Percentiles rank a stretch among this genome's conserved stretches.
Conservation (phyloP, 2,329 filamentous ascomycete species). For the Pezizomycotina sp. region DNA sequence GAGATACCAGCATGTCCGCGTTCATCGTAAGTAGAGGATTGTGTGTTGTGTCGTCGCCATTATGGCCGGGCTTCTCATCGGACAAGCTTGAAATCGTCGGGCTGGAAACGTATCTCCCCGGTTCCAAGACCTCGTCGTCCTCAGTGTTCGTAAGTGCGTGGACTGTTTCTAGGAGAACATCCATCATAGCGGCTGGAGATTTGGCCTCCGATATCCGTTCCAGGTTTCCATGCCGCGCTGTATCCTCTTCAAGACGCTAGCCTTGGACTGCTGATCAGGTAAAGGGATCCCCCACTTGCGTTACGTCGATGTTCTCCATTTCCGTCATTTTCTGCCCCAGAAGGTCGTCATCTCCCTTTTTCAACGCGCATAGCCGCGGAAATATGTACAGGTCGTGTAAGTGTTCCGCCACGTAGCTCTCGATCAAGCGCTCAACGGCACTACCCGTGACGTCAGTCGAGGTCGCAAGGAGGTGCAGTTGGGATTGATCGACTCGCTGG, state of each 20-base stretch:
- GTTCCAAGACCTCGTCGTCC: slow-evolving; percentile 30
- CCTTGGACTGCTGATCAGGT: slow-evolving; percentile 56
- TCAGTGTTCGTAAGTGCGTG: slow-evolving; percentile 59
- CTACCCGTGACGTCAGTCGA: slow-evolving; percentile 89
- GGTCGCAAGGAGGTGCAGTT: slow-evolving; percentile 75
- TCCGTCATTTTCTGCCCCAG: slow-evolving; percentile 78
- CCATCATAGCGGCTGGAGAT: slow-evolving; percentile 79
- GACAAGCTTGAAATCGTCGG: no score
- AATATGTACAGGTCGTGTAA: slow-evolving; percentile 74
- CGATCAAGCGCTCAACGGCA: slow-evolving; percentile 81
- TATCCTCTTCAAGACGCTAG: slow-evolving; percentile 61
- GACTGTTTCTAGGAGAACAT: slow-evolving; percentile 59
- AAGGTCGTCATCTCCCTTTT: slow-evolving; percentile 67
- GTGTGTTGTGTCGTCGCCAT: slow-evolving; percentile 27
- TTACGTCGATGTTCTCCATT: slow-evolving; percentile 87
- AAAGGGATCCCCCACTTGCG: slow-evolving; percentile 81
- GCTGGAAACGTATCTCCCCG: no score
- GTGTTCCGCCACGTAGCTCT: slow-evolving; percentile 85
- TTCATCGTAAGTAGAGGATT: slow-evolving; percentile 48
- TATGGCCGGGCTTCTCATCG: slow-evolving; percentile 3
- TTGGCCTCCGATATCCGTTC: slow-evolving; percentile 62
- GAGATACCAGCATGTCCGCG: slow-evolving; percentile 80
- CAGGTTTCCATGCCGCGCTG: slow-evolving; percentile 70
- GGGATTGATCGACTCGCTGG: slow-evolving; percentile 87
- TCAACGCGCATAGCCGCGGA: slow-evolving; percentile 60